phyloP scores from a whole-genome alignment of 129 eudicot species.

The Erigeron canadensis region DNA sequence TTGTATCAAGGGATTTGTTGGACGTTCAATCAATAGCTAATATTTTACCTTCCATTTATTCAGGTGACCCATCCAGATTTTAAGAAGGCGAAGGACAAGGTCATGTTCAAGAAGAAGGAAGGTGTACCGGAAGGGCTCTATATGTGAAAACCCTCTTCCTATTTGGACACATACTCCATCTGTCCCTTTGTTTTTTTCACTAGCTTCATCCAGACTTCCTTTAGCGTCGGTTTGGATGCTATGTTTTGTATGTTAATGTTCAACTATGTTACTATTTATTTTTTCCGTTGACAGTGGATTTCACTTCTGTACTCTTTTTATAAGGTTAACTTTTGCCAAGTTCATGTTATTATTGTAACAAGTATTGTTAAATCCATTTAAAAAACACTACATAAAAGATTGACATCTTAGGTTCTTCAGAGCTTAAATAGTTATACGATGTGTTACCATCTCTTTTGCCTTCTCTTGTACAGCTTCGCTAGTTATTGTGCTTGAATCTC shows the following conservation, averaged over 20 bases:
- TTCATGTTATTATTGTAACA: neutral
- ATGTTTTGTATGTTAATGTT: conserved; percentile 7
- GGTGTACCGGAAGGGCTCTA: conserved; percentile 18
- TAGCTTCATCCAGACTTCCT: conserved; percentile 5
- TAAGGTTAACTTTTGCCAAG: conserved; percentile 1
- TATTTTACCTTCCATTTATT: neutral
- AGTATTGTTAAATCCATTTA: neutral
- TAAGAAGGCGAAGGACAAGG: conserved; percentile 18
- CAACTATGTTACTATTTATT: conserved; percentile 4
- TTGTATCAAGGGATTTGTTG: neutral
- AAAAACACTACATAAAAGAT: neutral
- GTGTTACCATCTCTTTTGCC: neutral
- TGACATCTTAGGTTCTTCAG: neutral
- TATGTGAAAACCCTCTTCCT: conserved; percentile 4
- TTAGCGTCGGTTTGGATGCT: neutral
- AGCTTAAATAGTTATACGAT: neutral
- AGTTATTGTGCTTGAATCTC: no score
- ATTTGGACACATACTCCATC: neutral
- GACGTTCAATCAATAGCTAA: neutral
- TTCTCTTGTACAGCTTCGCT: no score
- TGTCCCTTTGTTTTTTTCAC: neutral
- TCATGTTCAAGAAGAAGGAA: conserved; percentile 19
- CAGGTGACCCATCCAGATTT: conserved; percentile 18
- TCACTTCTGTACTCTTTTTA: neutral
- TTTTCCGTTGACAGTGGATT: neutral